Base-by-base conservation (phyloP, 75 land plant genomes). In the Gnetum montanum region DNA sequence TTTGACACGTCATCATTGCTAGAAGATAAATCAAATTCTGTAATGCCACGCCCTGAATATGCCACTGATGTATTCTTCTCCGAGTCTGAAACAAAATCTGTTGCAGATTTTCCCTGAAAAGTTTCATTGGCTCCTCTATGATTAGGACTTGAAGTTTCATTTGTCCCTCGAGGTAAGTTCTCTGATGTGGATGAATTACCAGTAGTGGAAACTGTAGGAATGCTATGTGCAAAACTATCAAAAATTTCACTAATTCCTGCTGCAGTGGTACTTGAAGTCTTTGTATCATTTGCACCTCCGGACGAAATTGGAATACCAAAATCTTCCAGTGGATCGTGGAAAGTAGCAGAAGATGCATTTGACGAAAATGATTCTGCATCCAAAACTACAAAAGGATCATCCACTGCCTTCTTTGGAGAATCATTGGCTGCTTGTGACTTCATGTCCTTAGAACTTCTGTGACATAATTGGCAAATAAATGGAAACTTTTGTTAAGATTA, bases 301-400 rank as follows among this genome's bases (percentile, higher is more conserved):
- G 78, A 62, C 34, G 27, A 63, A 49, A 60, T 45, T 25, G 77
- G 57, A 51, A 46, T 65, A 65, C 66, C 56, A 35, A 87, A 70
- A 30, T 75, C 69, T 46, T 88, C 94, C 46, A 75, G 51, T 8
- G 79, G 81, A 53, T 82, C 82, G 25, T 64, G 34, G 34, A 52
- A 75, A n/a, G 70, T 16, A 31, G 65, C 65, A 28, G 79, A 65
- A 13, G 82, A 57, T 12, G 70, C 43, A 47, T 55, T 57, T 13
- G 64, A 52, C 46, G 72, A 61, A 36, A 51, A 4, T 26, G 83
- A 68, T 28, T 61, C 41, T 33, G 76, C 57, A 49, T 70, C 82
- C 49, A 75, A 47, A 51, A 71, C 72, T 26, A 66, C 82, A 73
- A 88, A 91, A 11, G 93, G 92, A 31, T 90, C 84, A 44, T 79